A percentile compares a stretch with the other conserved stretches of the same genome.
Conservation (phyloP, 2,329 filamentous ascomycete species). For the Diaporthe citri region DNA sequence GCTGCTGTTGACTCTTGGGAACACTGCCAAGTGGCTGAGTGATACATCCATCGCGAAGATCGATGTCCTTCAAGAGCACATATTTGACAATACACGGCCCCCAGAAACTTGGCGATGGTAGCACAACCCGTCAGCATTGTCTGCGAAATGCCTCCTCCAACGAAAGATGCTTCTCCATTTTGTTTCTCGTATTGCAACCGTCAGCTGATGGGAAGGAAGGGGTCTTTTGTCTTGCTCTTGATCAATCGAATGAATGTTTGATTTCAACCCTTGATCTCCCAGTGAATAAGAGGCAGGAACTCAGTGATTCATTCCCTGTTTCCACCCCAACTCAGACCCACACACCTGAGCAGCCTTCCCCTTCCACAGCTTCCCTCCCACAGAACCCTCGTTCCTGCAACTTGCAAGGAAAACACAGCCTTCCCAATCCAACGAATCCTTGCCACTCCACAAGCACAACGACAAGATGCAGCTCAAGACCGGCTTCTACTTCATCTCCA, state of each 20-base stretch:
- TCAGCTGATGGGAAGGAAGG: conserved; percentile 15
- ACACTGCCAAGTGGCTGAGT: background rate
- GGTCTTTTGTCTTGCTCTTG: background rate
- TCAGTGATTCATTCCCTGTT: background rate
- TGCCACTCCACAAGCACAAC: background rate
- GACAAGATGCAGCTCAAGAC: conserved; percentile 30
- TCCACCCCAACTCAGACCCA: background rate
- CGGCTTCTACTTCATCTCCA: conserved; percentile 33
- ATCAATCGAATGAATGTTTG: background rate
- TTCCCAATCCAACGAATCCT: background rate
- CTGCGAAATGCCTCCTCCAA: background rate
- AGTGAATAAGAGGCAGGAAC: background rate
- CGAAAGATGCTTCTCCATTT: background rate
- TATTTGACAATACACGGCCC: background rate
- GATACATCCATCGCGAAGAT: conserved; percentile 9
- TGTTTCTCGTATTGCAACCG: background rate
- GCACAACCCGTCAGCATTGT: conserved; percentile 2
- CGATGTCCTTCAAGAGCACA: background rate
- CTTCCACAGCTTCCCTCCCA: background rate
- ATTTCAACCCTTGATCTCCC: no score
- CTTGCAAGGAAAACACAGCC: background rate
- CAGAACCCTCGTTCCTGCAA: no score
- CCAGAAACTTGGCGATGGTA: background rate
- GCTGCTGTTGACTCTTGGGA: background rate
- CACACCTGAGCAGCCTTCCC: background rate